phyloP scores from a whole-genome alignment of 169 alveolate species.

The Hepatocystis sp. region DNA sequence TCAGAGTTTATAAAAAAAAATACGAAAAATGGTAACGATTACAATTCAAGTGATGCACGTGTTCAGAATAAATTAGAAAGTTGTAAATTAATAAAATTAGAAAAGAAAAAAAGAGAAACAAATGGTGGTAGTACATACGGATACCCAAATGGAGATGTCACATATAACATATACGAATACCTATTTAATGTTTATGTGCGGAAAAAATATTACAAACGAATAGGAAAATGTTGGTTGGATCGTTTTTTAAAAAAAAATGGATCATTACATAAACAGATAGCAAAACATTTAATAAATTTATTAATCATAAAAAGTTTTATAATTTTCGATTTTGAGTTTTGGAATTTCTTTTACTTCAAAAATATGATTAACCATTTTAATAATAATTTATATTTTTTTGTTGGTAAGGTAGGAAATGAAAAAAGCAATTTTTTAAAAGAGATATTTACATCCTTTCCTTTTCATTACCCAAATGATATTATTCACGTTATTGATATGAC shows the following conservation, averaged over 20 bases:
- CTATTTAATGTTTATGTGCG: conserved; percentile 14
- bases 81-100: not conserved
- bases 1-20: not conserved
- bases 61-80: not conserved
- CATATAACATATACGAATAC: conserved; percentile 3
- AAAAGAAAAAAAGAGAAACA: not conserved
- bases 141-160: too few species aligned
- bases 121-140: too few species aligned
- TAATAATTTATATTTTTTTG: conserved; percentile 26
- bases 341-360: conserved; percentile 28
- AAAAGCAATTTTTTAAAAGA: conserved; percentile 18
- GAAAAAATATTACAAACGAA: conserved; percentile 28
- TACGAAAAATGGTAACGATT: not conserved
- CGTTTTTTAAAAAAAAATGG: conserved; percentile 42
- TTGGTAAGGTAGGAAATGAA: conserved; percentile 39
- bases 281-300: conserved; percentile 32
- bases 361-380: conserved; percentile 38
- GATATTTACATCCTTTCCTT: conserved; percentile 32
- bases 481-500: conserved; percentile 10
- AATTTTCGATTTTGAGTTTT: conserved; percentile 56
- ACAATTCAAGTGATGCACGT: not conserved
- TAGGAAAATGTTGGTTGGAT: conserved; percentile 15
- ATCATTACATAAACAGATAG: conserved; percentile 13
- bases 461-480: conserved; percentile 20
- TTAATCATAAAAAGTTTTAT: conserved; percentile 37